Conservation (phyloP, 2,329 filamentous ascomycete genomes). For the Pseudocercospora musae region DNA sequence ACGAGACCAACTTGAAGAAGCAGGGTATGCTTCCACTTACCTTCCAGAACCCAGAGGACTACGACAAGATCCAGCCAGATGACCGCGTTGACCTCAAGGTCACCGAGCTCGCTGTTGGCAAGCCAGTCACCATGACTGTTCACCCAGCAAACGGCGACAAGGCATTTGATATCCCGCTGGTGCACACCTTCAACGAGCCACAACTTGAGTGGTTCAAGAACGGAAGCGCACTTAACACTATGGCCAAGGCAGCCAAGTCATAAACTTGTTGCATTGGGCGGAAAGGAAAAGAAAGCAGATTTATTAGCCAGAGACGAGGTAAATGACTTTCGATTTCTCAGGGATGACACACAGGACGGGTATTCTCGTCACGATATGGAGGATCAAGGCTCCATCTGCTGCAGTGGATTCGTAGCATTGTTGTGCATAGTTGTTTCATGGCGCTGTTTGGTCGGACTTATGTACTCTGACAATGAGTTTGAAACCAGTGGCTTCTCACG, state of each 20-base stretch:
- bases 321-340: constrained; percentile 16
- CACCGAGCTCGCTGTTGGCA: constrained; percentile 86
- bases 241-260: constrained; percentile 65
- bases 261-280: constrained; percentile 10
- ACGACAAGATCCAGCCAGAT: constrained; percentile 91
- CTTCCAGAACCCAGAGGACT: constrained; percentile 90
- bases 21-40: constrained; percentile 99
- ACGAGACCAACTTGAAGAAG: constrained; percentile 99
- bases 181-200: constrained; percentile 95
- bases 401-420: constrained; percentile 22
- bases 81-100: constrained; percentile 87
- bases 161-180: constrained; percentile 76
- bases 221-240: constrained; percentile 94
- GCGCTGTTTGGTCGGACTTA: constrained; percentile 22
- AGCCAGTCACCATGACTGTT: constrained; percentile 87
- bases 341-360: constrained; percentile 20
- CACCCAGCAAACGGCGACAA: constrained; percentile 80
- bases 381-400: constrained; percentile 14
- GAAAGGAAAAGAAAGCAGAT: constrained; percentile 5
- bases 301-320: constrained; percentile 9
- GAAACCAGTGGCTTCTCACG: constrained; percentile 9
- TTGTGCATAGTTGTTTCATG: constrained; percentile 23
- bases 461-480: constrained; percentile 23
- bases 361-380: constrained; percentile 17
- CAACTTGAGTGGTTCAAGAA: constrained; percentile 99